Base-by-base conservation (phyloP, 352 stramenopile genomes). In the Phytophthora aleatoria region DNA sequence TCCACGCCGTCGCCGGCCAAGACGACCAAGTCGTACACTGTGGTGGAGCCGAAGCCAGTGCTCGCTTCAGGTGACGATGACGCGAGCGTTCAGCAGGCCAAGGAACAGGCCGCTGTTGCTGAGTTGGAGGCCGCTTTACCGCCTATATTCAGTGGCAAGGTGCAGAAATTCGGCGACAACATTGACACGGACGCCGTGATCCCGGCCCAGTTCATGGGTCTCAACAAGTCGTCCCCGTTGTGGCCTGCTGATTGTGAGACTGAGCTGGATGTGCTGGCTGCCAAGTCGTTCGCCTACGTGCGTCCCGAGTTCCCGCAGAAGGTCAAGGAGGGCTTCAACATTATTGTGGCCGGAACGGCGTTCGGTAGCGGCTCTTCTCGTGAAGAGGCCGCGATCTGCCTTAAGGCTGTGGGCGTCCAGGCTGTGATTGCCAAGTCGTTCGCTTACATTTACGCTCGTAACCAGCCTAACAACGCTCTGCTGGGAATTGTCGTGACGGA, bases 361-460 rank as follows among this genome's bases (percentile, higher is more conserved):
- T 94, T 94, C 57, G 85, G 85, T 49, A 88, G 80, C 45, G 85
- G 85, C 30, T 94, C 85, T 48, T 94, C 85, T 26, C 85, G 85
- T 39, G 85, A 94, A 58, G 85, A 94, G 58, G 85, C 85, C 0
- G 85, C 85, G 13, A 90, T 91, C 44, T 94, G 83, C 45, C 79
- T 94, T 39, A 94, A 94, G 76, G 85, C 85, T 10, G 72, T 91
- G 2, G 85, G 85, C 38, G 78, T 94, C 20, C 79, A 92, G 65
- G 85, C 85, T 6, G 85, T 94, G 43, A 94, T 94, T 48, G 85
- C 85, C 63, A 92, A 92, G 67, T 94, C 85, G 52, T 94, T 94
- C 64, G 85, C 85, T 26, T 94, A 94, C 69, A 94, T 94, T 50
- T 94, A 94, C 71, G 83, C 85, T 8, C 81, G 85, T 35, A 94